Conservation (phyloP, 192 early-diverging fungal species). For the Podila epicladia region DNA sequence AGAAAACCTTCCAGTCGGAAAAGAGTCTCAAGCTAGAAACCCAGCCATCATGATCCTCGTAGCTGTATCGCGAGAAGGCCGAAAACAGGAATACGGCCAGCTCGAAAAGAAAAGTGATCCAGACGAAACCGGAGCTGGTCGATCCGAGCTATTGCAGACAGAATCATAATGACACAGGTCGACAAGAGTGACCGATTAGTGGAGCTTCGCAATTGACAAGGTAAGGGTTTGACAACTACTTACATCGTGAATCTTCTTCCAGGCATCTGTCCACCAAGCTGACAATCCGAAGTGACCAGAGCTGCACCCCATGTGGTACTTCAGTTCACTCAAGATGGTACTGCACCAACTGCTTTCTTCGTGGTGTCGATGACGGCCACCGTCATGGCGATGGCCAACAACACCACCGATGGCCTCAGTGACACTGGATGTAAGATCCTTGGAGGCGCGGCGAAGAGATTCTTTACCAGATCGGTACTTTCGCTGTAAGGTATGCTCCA, state of each 20-base stretch:
- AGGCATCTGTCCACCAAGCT: background rate
- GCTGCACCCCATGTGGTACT: background rate
- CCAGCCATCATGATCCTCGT: background rate
- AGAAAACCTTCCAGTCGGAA: conserved; percentile 12
- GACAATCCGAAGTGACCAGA: background rate
- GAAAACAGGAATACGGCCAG: conserved; percentile 1
- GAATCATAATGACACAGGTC: background rate
- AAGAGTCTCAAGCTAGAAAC: conserved; percentile 8
- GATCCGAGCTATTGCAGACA: conserved; percentile 3
- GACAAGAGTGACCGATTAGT: background rate
- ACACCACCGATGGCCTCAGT: background rate
- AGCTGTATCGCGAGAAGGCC: background rate
- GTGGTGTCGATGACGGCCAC: background rate
- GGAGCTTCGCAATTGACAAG: background rate
- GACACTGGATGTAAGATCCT: background rate
- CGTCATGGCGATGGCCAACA: conserved; percentile 2
- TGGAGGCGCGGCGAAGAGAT: background rate
- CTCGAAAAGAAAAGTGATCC: conserved; percentile 17
- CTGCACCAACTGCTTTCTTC: background rate
- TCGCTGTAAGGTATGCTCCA: conserved; percentile 9
- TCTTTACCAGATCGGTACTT: conserved; percentile 12
- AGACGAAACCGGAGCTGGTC: conserved; percentile 20
- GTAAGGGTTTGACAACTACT: background rate
- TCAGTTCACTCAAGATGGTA: background rate
- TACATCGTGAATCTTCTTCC: background rate